A percentile compares a stretch with the other conserved stretches of the same genome.
phyloP scores from a whole-genome alignment of 768 basidiomycete genomes.

The Megacollybia marginata region DNA sequence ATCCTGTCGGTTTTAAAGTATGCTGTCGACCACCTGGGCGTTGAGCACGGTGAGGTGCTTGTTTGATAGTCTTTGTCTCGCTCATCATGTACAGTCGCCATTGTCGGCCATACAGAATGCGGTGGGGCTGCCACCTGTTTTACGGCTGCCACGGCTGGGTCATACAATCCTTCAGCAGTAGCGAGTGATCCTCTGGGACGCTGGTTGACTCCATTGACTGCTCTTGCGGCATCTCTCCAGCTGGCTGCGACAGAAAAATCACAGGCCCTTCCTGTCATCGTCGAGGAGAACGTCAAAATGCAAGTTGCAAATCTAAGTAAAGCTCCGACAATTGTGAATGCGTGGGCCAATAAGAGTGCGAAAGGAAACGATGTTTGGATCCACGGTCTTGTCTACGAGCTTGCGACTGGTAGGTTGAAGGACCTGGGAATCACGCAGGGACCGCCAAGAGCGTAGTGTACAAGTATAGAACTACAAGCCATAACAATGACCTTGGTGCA shows the following conservation, averaged over 20 bases:
- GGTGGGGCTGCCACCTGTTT: slow-evolving; percentile 65
- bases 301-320: slow-evolving; percentile 47
- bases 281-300: slow-evolving; percentile 52
- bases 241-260: slow-evolving; percentile 27
- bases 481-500: slow-evolving; percentile 47
- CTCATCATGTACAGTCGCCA: slow-evolving; percentile 43
- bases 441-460: slow-evolving; percentile 9
- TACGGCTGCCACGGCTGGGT: slow-evolving; percentile 26
- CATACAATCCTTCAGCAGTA: slow-evolving; percentile 26
- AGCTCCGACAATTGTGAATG: slow-evolving; percentile 34
- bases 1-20: slow-evolving; percentile 67
- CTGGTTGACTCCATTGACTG: slow-evolving; percentile 67
- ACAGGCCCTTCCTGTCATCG: slow-evolving; percentile 36
- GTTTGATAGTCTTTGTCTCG: neutral
- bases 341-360: slow-evolving; percentile 36
- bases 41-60: slow-evolving; percentile 60
- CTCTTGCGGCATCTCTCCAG: slow-evolving; percentile 39
- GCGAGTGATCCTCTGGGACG: slow-evolving; percentile 47
- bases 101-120: slow-evolving; percentile 81
- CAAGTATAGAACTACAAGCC: no score
- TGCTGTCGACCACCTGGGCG: slow-evolving; percentile 62
- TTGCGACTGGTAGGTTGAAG: slow-evolving; percentile 47
- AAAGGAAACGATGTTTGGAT: slow-evolving; percentile 44
- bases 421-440: slow-evolving; percentile 47
- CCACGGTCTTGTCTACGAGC: slow-evolving; percentile 70